Conservation (phyloP, 1,139 yeast species). For the Candida labiduridarum region DNA sequence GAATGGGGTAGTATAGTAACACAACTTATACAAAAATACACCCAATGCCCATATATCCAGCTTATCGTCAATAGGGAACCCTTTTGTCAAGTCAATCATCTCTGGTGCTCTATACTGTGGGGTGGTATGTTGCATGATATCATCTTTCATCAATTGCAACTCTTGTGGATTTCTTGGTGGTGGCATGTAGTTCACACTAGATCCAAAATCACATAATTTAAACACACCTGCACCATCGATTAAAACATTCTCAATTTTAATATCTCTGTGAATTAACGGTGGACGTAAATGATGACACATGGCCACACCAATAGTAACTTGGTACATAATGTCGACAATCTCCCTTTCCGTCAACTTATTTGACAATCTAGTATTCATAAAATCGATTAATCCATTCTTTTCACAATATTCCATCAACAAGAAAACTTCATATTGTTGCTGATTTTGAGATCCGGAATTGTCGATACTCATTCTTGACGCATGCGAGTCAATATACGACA, state of each 20-base stretch:
- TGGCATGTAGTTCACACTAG: constrained; percentile 69
- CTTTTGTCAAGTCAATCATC: constrained; percentile 86
- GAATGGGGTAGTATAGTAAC: constrained; percentile 94
- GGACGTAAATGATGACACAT: constrained; percentile 85
- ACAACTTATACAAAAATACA: constrained; percentile 82
- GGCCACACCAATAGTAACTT: constrained; percentile 79
- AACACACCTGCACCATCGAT: constrained; percentile 72
- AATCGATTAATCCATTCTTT: constrained; percentile 84
- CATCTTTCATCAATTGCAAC: constrained; percentile 71
- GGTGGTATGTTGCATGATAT: constrained; percentile 88
- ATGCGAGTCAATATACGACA: constrained; percentile 90
- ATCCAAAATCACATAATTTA: constrained; percentile 93
- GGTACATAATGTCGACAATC: constrained; percentile 79
- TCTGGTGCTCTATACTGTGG: constrained; percentile 98
- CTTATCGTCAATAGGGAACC: constrained; percentile 90
- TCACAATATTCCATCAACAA: constrained; percentile 91
- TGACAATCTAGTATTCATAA: constrained; percentile 88
- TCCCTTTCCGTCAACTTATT: constrained; percentile 82
- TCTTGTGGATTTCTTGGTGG: constrained; percentile 71
- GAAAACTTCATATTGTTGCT: constrained; percentile 79
- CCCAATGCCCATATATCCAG: constrained; percentile 98
- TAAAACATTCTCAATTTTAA: constrained; percentile 92
- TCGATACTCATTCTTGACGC: constrained; percentile 62
- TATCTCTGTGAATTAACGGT: constrained; percentile 88
- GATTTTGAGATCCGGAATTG: constrained; percentile 21